Base-by-base conservation (phyloP, 2,329 filamentous ascomycete species). In the Chaetomiaceae sp. region DNA sequence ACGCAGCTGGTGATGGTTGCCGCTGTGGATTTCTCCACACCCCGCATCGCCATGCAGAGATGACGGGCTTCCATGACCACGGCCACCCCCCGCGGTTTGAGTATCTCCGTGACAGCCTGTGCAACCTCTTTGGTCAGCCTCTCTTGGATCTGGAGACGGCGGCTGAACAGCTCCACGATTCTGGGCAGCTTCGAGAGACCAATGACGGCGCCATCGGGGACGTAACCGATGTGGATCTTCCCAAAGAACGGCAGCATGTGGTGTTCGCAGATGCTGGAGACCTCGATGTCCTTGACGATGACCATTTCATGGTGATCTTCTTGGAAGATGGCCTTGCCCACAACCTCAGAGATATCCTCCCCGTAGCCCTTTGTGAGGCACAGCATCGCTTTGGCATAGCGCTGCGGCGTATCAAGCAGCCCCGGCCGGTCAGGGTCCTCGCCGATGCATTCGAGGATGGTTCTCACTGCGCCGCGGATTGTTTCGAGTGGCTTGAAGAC, bases 171-270 rank as follows among this genome's bases (percentile, higher is more conserved):
- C 62, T 98, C 90, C 44, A 91, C 93, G 56, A 98, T 90, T 51
- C 93, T 84, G 17, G 91, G 90, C 40, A 98, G 78, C 66, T 98
- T 98, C 22, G 90, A 96, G 42, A 98, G 83, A 37, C 93, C 93
- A 52, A 98, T 88, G 42, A 98, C 90, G 48, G 89, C 82, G 63
- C 88, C 80, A 60, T 84, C 82, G 24, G 93, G 93, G 54, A 98
- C 96, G 68, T 98, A 98, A 47, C 90, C 93, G 59, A 98, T 96
- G 69, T 97, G 93, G 87, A 97, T 96, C 88, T 95, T 97, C 59
- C 93, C 93, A 2, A 80, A 91, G 61, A 98, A 98, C 1, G 93
- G 93, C 9, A 97, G 90, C 63, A 98, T 76, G 63, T 98, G 93
- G 65, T 98, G 93, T 70, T 98, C 93, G 72, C 93, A 97, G 32